phyloP scores from a whole-genome alignment of 257 asterid species.

The Craterostigma plantagineum region DNA sequence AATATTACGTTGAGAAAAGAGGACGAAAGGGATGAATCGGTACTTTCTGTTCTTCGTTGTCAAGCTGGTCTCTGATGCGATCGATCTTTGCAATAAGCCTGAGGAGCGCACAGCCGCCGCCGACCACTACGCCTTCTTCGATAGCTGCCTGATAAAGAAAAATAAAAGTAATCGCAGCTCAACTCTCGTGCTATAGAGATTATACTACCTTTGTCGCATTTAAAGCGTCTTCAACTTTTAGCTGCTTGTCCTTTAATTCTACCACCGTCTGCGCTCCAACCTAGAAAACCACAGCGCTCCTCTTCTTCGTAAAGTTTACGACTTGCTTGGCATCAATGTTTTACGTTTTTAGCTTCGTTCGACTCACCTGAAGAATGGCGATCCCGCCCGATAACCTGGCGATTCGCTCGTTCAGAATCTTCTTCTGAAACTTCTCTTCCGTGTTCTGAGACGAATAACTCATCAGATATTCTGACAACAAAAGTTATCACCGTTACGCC shows the following conservation, averaged over 20 bases:
- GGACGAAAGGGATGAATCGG: constrained; percentile 3
- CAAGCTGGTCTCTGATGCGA: constrained; percentile 63
- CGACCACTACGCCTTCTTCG: constrained; percentile 98
- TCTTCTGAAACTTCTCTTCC: constrained; percentile 85
- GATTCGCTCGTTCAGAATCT: constrained; percentile 71
- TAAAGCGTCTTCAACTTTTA: constrained; percentile 96
- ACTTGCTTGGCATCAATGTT: no score
- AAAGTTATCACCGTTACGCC: no score
- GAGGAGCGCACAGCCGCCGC: constrained; percentile 87
- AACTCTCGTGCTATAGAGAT: not conserved
- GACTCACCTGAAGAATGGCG: constrained; percentile 89
- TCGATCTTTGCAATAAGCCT: constrained; percentile 84
- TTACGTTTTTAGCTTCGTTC: no score
- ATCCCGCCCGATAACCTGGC: constrained; percentile 97
- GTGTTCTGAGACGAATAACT: no score
- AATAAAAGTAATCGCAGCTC: no score
- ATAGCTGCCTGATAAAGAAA: constrained; percentile 62
- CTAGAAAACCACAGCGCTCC: constrained; percentile 20
- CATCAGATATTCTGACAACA: no score
- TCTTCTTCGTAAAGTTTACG: no score
- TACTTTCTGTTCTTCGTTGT: constrained; percentile 90
- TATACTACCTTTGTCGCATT: constrained; percentile 85
- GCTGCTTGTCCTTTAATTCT: constrained; percentile 89
- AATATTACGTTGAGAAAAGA: no score
- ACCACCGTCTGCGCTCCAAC: constrained; percentile 99